Conservation (phyloP, 169 alveolate species). For the Babesia bovis region DNA sequence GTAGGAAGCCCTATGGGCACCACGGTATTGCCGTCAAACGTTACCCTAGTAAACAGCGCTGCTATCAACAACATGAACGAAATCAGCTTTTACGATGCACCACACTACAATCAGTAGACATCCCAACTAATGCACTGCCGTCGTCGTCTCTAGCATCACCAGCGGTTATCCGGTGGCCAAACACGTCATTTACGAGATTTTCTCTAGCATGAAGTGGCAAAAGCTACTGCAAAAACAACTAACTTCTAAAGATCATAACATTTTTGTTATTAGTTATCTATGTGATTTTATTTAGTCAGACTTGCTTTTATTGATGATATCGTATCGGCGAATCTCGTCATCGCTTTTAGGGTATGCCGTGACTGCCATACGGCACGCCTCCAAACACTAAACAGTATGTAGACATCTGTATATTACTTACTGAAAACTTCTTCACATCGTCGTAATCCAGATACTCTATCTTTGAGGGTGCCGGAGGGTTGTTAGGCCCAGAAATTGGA, state of each 20-base stretch:
- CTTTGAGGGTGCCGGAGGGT: not conserved
- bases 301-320: not conserved
- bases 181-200: conserved; percentile 12
- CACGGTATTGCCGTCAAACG: not conserved
- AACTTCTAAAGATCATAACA: not conserved
- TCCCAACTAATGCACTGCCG: not conserved
- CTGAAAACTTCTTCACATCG: conserved; percentile 8
- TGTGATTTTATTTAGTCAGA: not conserved
- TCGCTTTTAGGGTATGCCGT: conserved; percentile 30
- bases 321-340: conserved; percentile 16
- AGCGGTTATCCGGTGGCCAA: conserved; percentile 19
- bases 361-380: conserved; percentile 47
- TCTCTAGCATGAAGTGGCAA: conserved; percentile 2
- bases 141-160: conserved; percentile 8
- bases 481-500: not conserved
- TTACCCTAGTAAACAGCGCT: conserved; percentile 14
- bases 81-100: conserved; percentile 31
- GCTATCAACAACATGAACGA: conserved; percentile 30
- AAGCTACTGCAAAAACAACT: not conserved
- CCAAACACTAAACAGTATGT: conserved; percentile 5
- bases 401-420: not conserved
- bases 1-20: conserved; percentile 24
- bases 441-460: not conserved
- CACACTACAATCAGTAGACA: conserved; percentile 37
- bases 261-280: not conserved